phyloP scores from a whole-genome alignment of 192 early-diverging fungal species.

The Haplosporangium gracile region DNA sequence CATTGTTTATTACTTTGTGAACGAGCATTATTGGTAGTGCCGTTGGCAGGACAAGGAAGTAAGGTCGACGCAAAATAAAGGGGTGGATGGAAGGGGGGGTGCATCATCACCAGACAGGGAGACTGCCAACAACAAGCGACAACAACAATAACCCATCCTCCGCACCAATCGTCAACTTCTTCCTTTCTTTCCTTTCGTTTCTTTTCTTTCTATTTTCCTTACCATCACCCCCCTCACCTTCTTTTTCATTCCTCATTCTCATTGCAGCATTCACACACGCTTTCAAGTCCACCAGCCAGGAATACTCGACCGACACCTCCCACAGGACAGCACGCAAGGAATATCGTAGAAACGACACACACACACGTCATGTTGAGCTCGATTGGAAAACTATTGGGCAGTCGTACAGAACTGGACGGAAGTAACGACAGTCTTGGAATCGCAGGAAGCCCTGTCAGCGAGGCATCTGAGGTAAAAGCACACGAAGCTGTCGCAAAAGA shows the following conservation, averaged over 20 bases:
- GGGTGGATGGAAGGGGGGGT: too few relatives aligned
- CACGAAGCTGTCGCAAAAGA: neutral
- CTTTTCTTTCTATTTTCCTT: neutral
- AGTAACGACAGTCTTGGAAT: conserved; percentile 10
- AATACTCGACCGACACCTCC: neutral
- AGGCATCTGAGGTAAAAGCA: conserved; percentile 12
- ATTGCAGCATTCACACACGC: neutral
- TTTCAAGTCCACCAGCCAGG: neutral
- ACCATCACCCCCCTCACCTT: neutral
- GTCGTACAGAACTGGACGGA: conserved; percentile 5
- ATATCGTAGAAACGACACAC: neutral
- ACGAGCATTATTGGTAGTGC: too few relatives aligned
- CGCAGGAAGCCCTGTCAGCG: neutral
- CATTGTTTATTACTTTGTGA: too few relatives aligned
- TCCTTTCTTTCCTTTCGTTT: neutral
- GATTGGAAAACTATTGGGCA: conserved; percentile 17
- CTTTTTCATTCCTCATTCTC: neutral
- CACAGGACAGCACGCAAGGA: neutral
- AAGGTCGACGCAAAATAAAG: too few relatives aligned
- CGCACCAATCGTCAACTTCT: neutral
- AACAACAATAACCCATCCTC: neutral
- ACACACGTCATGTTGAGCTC: conserved; percentile 20
- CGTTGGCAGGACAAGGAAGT: too few relatives aligned
- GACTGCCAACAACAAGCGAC: neutral
- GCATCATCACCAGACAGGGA: too few relatives aligned